phyloP scores from a whole-genome alignment of 2,329 filamentous ascomycete species.

The Aureobasidium sp. region DNA sequence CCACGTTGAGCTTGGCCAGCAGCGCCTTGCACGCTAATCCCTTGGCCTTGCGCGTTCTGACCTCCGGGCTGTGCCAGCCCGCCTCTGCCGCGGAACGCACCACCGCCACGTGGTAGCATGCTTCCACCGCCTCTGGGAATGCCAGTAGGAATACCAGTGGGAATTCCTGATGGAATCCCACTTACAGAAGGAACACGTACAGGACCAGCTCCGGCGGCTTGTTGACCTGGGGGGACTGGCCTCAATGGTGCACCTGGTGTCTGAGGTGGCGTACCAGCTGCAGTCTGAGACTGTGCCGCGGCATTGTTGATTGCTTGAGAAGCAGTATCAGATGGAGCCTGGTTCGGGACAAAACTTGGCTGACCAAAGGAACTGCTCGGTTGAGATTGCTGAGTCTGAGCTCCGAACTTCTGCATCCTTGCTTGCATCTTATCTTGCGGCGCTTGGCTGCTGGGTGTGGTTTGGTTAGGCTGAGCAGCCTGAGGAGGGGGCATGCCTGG shows the following conservation, averaged over 20 bases:
- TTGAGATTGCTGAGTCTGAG: neutral
- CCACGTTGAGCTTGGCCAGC: slow-evolving; percentile 16
- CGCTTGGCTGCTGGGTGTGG: slow-evolving; percentile 4
- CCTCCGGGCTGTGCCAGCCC: slow-evolving; percentile 12
- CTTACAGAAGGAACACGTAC: slow-evolving; percentile 16
- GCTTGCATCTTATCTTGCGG: slow-evolving; percentile 22
- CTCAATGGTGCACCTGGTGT: slow-evolving; percentile 8
- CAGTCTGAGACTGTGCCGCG: neutral
- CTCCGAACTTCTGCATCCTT: slow-evolving; percentile 25
- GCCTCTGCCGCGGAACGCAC: slow-evolving; percentile 20
- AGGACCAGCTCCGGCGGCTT: slow-evolving; percentile 21
- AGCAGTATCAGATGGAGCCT: slow-evolving; percentile 17
- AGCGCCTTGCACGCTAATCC: slow-evolving; percentile 15
- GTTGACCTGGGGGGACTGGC: slow-evolving; percentile 10
- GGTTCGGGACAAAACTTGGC: slow-evolving; percentile 16
- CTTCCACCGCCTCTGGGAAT: slow-evolving; percentile 21
- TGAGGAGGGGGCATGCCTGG: slow-evolving; percentile 1
- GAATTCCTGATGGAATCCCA: slow-evolving; percentile 16
- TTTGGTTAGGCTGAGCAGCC: neutral
- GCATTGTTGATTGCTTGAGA: slow-evolving; percentile 10
- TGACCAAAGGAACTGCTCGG: slow-evolving; percentile 19
- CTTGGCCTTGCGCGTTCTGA: slow-evolving; percentile 5
- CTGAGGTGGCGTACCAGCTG: neutral
- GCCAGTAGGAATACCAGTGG: slow-evolving; percentile 16
- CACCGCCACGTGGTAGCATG: slow-evolving; percentile 23